Conservation (phyloP, 2,329 filamentous ascomycete genomes). For the Westerdykella sp. region DNA sequence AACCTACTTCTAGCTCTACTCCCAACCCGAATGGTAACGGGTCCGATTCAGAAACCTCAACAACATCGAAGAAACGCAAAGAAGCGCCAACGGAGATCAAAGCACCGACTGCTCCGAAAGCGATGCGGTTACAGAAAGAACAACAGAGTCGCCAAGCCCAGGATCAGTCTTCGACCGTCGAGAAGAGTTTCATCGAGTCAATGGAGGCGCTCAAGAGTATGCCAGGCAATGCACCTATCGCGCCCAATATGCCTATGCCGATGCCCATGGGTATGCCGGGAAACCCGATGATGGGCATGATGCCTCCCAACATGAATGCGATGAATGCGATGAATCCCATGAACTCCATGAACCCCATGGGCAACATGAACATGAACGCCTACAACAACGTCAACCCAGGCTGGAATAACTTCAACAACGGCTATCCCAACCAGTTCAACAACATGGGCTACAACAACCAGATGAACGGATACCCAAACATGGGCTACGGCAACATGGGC, state of each 20-base stretch:
- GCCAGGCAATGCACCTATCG: constrained; percentile 9
- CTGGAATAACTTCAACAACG: constrained; percentile 9
- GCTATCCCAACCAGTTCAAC: constrained; percentile 4
- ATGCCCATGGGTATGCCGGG: constrained; percentile 42
- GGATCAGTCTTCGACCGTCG: constrained; percentile 42
- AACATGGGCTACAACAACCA: constrained; percentile 7
- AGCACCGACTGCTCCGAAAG: constrained; percentile 41
- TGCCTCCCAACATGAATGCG: constrained; percentile 34
- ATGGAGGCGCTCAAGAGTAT: constrained; percentile 41
- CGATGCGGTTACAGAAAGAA: constrained; percentile 38
- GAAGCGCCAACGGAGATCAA: constrained; percentile 62
- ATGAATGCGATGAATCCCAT: constrained; percentile 28
- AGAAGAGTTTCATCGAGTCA: constrained; percentile 40
- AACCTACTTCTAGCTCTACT: constrained; percentile 23
- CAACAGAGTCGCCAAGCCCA: constrained; percentile 43
- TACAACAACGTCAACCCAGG: constrained; percentile 4
- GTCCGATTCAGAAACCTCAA: constrained; percentile 30
- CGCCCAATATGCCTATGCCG: constrained; percentile 34
- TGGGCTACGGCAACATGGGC: constrained; percentile 6
- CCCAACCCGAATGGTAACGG: constrained; percentile 28
- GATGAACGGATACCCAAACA: constrained; percentile 8
- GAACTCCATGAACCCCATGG: constrained; percentile 8
- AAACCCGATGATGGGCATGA: constrained; percentile 35
- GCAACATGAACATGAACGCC: constrained; percentile 27
- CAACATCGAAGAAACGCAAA: constrained; percentile 66